Percentiles rank a stretch among this genome's conserved stretches.
These are phyloP conservation scores for Phialophora macrospora DNA, from an alignment of 2,329 filamentous ascomycete species.

Conservation along the genomic window DNA sequence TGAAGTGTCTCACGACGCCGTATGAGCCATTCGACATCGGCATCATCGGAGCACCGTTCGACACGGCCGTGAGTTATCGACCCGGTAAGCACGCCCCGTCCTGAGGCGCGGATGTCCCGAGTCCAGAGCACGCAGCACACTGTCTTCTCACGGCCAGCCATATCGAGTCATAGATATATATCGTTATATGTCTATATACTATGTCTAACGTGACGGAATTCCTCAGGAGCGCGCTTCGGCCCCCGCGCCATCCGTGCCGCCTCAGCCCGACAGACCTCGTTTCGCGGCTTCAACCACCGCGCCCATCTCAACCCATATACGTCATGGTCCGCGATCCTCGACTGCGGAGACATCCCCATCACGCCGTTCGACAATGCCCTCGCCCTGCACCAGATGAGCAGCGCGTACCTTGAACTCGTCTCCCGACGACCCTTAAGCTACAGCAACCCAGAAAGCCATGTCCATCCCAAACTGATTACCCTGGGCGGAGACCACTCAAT, in stretches of 20 bases:
- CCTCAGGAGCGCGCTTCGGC: constrained; percentile 73
- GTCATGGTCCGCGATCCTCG: constrained; percentile 77
- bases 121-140: background rate
- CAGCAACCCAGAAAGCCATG: constrained; percentile 40
- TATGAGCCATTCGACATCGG: constrained; percentile 70
- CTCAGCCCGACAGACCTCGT: constrained; percentile 77
- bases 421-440: constrained; percentile 48
- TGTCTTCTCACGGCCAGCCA: background rate
- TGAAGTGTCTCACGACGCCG: constrained; percentile 71
- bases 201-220: constrained; percentile 20
- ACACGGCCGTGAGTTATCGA: constrained; percentile 73
- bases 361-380: constrained; percentile 85
- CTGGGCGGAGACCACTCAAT: constrained; percentile 76
- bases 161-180: background rate
- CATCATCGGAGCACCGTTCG: constrained; percentile 74
- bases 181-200: no score
- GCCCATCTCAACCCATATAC: constrained; percentile 82
- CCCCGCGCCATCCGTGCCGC: constrained; percentile 85
- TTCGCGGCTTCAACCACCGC: constrained; percentile 80
- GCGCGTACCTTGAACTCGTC: constrained; percentile 74
- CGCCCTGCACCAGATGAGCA: constrained; percentile 81
- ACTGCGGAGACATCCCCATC: constrained; percentile 90
- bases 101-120: background rate
- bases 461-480: constrained; percentile 63
- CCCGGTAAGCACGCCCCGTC: constrained; percentile 56